A percentile compares a stretch with the other conserved stretches of the same genome.
Evolutionary conservation across 140 eudicot genomes (phyloP).

Genomic region (Flaveria floridana): DNA sequence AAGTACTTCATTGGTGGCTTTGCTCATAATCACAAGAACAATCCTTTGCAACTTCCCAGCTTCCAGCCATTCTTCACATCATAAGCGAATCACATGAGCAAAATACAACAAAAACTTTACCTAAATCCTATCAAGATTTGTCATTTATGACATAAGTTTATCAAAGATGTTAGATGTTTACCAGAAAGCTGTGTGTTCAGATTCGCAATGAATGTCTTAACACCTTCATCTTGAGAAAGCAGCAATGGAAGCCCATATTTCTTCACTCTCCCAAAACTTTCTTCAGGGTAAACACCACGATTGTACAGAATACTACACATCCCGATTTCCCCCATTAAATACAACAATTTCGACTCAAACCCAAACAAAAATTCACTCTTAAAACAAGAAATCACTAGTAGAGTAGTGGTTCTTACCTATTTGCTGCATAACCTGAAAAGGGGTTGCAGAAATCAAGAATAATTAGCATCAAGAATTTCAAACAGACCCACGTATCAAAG

Average conservation of each 20-base stretch:
- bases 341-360: neutral
- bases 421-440: constrained; percentile 89
- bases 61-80: constrained; percentile 76
- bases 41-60: constrained; percentile 89
- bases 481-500: neutral
- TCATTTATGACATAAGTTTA: neutral
- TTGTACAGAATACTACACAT: constrained; percentile 79
- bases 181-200: constrained; percentile 86
- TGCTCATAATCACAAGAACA: constrained; percentile 92
- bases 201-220: constrained; percentile 74
- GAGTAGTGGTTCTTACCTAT: constrained; percentile 47
- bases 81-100: constrained; percentile 19
- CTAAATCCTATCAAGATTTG: neutral
- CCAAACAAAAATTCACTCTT: neutral
- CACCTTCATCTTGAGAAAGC: constrained; percentile 91
- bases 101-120: neutral
- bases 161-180: constrained; percentile 14
- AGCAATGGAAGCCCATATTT: constrained; percentile 92
- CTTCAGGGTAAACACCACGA: constrained; percentile 88
- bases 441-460: constrained; percentile 20
- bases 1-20: constrained; percentile 74
- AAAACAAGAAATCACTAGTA: neutral
- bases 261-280: constrained; percentile 82
- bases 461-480: constrained; percentile 2
- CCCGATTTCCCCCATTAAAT: neutral